Evolutionary conservation across 2,329 filamentous ascomycete species (phyloP), one percentile per base, ranked within the genome.

Genomic region (Colletotrichum endophyticum): DNA sequence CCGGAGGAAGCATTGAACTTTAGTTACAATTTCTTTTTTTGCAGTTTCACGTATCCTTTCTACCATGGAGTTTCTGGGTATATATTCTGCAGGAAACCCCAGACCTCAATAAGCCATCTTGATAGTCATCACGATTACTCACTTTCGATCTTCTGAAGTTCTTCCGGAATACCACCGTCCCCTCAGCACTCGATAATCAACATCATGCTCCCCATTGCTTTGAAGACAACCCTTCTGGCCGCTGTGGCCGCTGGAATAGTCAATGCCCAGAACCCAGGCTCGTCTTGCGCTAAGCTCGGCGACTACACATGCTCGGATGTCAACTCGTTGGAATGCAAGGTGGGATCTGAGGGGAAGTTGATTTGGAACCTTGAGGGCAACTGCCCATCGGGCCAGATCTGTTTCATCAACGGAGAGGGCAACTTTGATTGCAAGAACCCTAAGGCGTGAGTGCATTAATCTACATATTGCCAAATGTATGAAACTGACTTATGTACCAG

Each of bases 51-150:
- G 12, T 44, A 44, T 44, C 39, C 1, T 44, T 9, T 44, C 39
- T 44, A 19, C 5, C 19, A 6, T 44, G 19, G 39, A 9, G 1
- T 44, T 44, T 44, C 9, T n/a, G 19, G 19, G 8, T n/a, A 44
- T 44, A n/a, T 44, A 44, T n/a, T 44, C 9, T 44, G 5, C 19
- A 44, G 5, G 4, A n/a, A 44, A 44, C 19, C 39, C 19, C 39
- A n/a, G 1, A 6, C 9, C 39, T n/a, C 1, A 44, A 44, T n/a
- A 11, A 11, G 5, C 8, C 1, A 6, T 6, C 19, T 11, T n/a
- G 39, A 44, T 11, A 44, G 19, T n/a, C 2, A 44, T 19, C 5
- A n/a, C 16, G 5, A 19, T 12, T 44, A 11, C 3, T 1, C 39
- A 11, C 39, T n/a, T 11, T 6, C 39, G n/a, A 44, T 44, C 39